Conservation (phyloP, 164 flowering plant genomes). For the Vitis vinifera region ASM3070453v1 NC_081812.1:15119001-15119500, state of each 20-base stretch:
- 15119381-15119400: constrained; percentile 83
- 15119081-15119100: too few relatives aligned
- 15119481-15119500: constrained; percentile 67
- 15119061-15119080: too few relatives aligned
- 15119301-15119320: constrained; percentile 44
- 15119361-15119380: constrained; percentile 63
- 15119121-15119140: too few relatives aligned
- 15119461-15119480: constrained; percentile 49
- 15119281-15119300: constrained; percentile 24
- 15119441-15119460: constrained; percentile 57
- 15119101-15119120: too few relatives aligned
- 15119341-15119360: constrained; percentile 66
- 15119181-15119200: background rate
- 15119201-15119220: background rate
- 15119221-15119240: constrained; percentile 6
- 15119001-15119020: too few relatives aligned
- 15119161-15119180: background rate
- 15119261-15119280: constrained; percentile 2
- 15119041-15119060: too few relatives aligned
- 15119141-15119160: background rate
- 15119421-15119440: constrained; percentile 85
- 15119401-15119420: constrained; percentile 84
- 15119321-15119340: constrained; percentile 59
- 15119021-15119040: too few relatives aligned
- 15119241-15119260: background rate